Evolutionary conservation across 2,329 filamentous ascomycete species (phyloP), one percentile per base, ranked within the genome.

Genomic region (Colletotrichum gigasporum): DNA sequence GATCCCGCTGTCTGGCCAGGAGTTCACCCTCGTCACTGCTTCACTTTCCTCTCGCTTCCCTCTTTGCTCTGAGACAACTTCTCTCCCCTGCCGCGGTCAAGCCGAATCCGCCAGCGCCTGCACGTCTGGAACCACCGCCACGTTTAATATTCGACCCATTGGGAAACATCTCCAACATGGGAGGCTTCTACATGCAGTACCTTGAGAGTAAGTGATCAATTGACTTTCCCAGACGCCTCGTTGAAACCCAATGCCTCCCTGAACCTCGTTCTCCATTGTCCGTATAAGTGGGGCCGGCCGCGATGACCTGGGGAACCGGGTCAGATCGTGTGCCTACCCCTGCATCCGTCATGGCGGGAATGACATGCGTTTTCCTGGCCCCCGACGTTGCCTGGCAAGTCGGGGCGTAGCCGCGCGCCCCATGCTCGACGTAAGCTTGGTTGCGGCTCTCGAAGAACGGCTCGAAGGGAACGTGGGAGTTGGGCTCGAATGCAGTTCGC

Each of bases 161-260:
- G 71, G 69, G 69, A 64, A 65, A 47, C 61, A 70, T 68, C 66
- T 69, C 59, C 75, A 84, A 70, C 67, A 90, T 90, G 87, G 83
- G 82, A 71, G 87, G 87, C 68, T 90, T 89, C 73, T 90, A 90
- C 74, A 90, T 90, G 84, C 88, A 91, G 72, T 92, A 92, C 76
- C 82, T 91, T 69, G 87, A 90, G 75, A 91, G 90, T 91, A 89
- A 87, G 89, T 90, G 70, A 50, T 71, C 65, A 60, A 72, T 71
- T 71, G 68, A 60, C 50, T 55, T 54, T 28, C 34, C 39, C 42
- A 50, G 61, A 39, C 37, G 26, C 11, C 3, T 51, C 54, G 32
- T 63, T 57, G 60, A 16, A 66, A 44, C 63, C 62, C 63, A 63
- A 66, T 50, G 45, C 59, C 56, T 48, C 63, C 63, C 60, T 60